phyloP scores from a whole-genome alignment of 2,329 filamentous ascomycete genomes.

The Aspergillus hiratsukae region DNA sequence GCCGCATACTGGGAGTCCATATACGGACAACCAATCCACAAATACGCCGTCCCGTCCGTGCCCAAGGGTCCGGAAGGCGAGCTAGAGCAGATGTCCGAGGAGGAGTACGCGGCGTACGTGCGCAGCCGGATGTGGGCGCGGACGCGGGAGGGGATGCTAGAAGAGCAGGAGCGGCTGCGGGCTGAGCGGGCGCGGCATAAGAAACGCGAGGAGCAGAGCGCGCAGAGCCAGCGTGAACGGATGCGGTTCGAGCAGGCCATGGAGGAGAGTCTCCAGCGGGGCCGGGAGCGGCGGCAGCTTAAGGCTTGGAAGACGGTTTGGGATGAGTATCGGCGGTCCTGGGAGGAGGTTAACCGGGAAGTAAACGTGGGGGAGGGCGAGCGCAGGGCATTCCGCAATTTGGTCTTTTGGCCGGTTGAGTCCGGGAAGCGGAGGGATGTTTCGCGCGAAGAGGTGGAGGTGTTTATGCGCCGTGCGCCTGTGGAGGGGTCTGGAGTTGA shows the following conservation, averaged over 20 bases:
- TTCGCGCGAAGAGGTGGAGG: conserved; percentile 56
- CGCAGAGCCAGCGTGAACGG: conserved; percentile 22
- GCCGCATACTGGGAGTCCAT: conserved; percentile 92
- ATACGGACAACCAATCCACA: conserved; percentile 93
- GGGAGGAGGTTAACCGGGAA: conserved; percentile 50
- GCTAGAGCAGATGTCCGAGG: conserved; percentile 83
- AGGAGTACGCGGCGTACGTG: conserved; percentile 85
- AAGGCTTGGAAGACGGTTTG: conserved; percentile 55
- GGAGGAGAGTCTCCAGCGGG: conserved; percentile 63
- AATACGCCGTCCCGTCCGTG: conserved; percentile 56
- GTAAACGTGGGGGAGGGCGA: conserved; percentile 9
- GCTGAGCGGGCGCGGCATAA: conserved; percentile 48
- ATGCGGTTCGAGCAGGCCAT: conserved; percentile 57
- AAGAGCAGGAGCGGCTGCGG: conserved; percentile 64
- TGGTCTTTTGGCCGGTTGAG: conserved; percentile 70
- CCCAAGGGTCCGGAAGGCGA: conserved; percentile 49
- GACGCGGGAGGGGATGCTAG: conserved; percentile 75
- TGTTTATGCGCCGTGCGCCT: conserved; percentile 63
- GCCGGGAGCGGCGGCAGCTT: conserved; percentile 54
- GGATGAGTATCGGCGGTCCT: conserved; percentile 60
- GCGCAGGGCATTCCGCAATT: conserved; percentile 30
- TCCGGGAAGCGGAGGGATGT: conserved; percentile 57
- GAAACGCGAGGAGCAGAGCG: conserved; percentile 35
- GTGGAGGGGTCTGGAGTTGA: not conserved
- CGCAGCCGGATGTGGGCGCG: conserved; percentile 92